These are phyloP conservation scores for Tolypocladium endophyticum DNA, from an alignment of 2,329 filamentous ascomycete genomes.

Conservation along the genomic window DNA sequence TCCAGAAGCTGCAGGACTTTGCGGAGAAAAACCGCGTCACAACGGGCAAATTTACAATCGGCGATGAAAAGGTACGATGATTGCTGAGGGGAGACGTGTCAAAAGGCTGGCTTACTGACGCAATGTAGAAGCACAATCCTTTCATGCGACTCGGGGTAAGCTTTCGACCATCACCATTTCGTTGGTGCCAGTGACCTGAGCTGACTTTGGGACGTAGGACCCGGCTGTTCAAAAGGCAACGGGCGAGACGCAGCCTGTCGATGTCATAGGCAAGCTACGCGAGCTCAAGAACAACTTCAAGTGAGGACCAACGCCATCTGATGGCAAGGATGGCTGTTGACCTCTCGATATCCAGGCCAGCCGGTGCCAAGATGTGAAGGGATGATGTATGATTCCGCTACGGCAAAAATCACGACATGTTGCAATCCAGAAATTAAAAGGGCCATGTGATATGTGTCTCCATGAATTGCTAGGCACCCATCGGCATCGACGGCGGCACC, in stretches of 20 bases:
- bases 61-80: slow-evolving; percentile 75
- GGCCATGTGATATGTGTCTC: slow-evolving; percentile 5
- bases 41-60: slow-evolving; percentile 92
- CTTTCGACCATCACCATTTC: slow-evolving; percentile 2
- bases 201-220: slow-evolving; percentile 40
- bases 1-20: slow-evolving; percentile 68
- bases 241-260: slow-evolving; percentile 66
- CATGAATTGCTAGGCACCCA: slow-evolving; percentile 22
- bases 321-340: background rate
- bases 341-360: slow-evolving; percentile 12
- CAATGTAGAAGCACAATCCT: slow-evolving; percentile 70
- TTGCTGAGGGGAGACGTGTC: too few relatives aligned
- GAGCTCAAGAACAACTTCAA: slow-evolving; percentile 82
- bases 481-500: slow-evolving; percentile 13
- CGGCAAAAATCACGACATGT: background rate
- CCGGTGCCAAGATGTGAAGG: slow-evolving; percentile 10
- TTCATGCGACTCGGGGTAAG: slow-evolving; percentile 83
- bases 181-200: background rate
- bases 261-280: slow-evolving; percentile 76
- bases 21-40: slow-evolving; percentile 75
- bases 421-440: background rate
- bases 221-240: slow-evolving; percentile 75
- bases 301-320: slow-evolving; percentile 27
- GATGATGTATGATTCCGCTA: background rate
- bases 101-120: background rate